Base-by-base conservation (phyloP, 2,329 filamentous ascomycete species). In the Penicillium sp. region DNA sequence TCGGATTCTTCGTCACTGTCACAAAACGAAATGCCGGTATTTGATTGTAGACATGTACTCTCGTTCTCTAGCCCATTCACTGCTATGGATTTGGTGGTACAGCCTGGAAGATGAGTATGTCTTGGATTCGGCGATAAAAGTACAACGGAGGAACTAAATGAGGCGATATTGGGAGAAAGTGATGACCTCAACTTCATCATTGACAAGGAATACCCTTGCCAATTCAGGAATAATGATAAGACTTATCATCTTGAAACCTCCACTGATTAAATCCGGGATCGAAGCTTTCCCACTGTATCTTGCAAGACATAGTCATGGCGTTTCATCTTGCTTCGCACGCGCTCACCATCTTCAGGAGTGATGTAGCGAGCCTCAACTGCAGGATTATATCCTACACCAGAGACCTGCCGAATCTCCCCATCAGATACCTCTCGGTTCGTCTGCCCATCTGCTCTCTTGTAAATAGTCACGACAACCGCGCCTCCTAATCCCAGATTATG, bases 401-500 rank as follows among this genome's bases (percentile, higher is more conserved):
- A 91, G 56, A 75, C 72, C 78, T 80, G 84, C 2, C 81, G 89
- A 1, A 96, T 83, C 35, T 84, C 82, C 3, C 79, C 83, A 56
- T 84, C 84, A 19, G 84, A 80, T 6, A 95, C 70, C 27, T 79
- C 76, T 5, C 78, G 77, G 3, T 86, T 87, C 53, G 76, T 79
- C 73, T 83, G 80, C 6, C 90, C 90, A 73, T 97, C 93, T 0
- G 89, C 89, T n/a, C 93, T 84, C 75, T 86, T 87, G 75, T 97
- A 97, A 2, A 97, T 88, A 1, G 91, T 93, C 24, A 95, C 90
- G 1, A 98, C 93, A 1, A 87, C 91, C 3, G 93, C 93, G 52
- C 93, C 93, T 14, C 93, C 93, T 9, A 98, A 81, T 0, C 93
- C 93, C 1, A 98, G 81, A 70, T 98, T 98, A 73, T 98, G 93